These are phyloP conservation scores for Sclerotinia minor DNA, from an alignment of 2,329 filamentous ascomycete species.

Conservation along the genomic window DNA sequence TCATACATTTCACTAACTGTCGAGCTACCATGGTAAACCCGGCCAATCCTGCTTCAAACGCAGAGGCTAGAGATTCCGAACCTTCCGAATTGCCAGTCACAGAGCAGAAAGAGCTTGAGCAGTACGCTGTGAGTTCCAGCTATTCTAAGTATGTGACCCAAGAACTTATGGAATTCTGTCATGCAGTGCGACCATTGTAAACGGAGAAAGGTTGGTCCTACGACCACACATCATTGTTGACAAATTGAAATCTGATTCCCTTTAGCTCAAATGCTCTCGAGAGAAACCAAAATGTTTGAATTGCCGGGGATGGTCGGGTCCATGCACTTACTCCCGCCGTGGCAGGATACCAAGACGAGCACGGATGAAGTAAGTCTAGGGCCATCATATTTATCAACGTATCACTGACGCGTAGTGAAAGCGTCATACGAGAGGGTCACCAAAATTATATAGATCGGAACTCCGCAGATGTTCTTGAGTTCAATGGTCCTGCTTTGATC, in stretches of 20 bases:
- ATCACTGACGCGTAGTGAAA: not conserved
- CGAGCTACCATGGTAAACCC: not conserved
- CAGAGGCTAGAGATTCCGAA: not conserved
- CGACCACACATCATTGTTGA: not conserved
- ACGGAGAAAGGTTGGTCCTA: conserved; percentile 6
- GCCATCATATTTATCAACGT: not conserved
- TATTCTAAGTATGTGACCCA: not conserved
- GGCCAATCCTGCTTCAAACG: not conserved
- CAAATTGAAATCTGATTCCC: not conserved
- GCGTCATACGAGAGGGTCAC: not conserved
- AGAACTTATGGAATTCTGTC: not conserved
- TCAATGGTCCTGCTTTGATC: not conserved
- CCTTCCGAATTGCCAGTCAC: not conserved
- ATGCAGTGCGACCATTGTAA: conserved; percentile 5
- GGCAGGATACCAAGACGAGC: conserved; percentile 24
- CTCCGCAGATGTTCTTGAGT: not conserved
- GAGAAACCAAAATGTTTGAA: conserved; percentile 27
- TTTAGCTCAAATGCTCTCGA: conserved; percentile 26
- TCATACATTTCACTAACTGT: not conserved
- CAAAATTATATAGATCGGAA: not conserved
- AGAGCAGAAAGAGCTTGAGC: not conserved
- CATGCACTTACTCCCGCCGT: conserved; percentile 29
- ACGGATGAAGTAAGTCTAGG: conserved; percentile 20
- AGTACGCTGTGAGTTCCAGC: not conserved
- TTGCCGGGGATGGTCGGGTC: conserved; percentile 22